Evolutionary conservation across 306 rosid species (phyloP), one percentile per base, ranked within the genome.

Genomic region (Biancaea sappan): DNA sequence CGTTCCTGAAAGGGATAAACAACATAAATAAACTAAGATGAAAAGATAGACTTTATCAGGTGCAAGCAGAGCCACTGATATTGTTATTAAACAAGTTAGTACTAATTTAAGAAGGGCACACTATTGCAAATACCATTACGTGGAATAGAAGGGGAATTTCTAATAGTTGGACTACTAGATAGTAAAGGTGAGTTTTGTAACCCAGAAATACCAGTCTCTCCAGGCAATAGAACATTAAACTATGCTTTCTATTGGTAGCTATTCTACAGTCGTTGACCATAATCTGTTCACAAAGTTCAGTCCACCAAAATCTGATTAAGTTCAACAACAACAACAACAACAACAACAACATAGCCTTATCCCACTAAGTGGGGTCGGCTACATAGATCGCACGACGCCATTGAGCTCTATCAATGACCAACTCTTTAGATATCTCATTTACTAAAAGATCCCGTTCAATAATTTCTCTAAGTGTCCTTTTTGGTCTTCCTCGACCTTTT

Each of bases 1-100:
- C 99, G 81, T 72, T 89, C 96, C 99, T 94, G 90, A 22, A 53
- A 77, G 54, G 15, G 25, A 8, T 7, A 54, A 74, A 10, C 50
- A 80, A 50, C 51, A 68, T 6, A 77, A 29, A 71, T 18, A 10
- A 44, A 63, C 29, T 15, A 43, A 59, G 63, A 34, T 71, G 34
- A 65, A 65, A 52, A 18, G 0, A 53, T 15, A 10, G 15, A 66
- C 26, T 56, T 53, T 32, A 71, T 19, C 8, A 22, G 31, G 35
- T 22, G 31, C 38, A 51, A 14, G 32, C 46, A 32, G 43, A 47
- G 31, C n/a, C 68, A 67, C 60, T 15, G 22, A 52, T 31, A 22
- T 34, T 40, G 21, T 29, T 10, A 2, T 10, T 1, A 51, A 31
- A 22, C 31, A 24, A 24, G 6, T 14, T 31, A 12, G 48, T 5